Conservation (phyloP, 352 stramenopile species). For the Blastocystis hominis region DNA sequence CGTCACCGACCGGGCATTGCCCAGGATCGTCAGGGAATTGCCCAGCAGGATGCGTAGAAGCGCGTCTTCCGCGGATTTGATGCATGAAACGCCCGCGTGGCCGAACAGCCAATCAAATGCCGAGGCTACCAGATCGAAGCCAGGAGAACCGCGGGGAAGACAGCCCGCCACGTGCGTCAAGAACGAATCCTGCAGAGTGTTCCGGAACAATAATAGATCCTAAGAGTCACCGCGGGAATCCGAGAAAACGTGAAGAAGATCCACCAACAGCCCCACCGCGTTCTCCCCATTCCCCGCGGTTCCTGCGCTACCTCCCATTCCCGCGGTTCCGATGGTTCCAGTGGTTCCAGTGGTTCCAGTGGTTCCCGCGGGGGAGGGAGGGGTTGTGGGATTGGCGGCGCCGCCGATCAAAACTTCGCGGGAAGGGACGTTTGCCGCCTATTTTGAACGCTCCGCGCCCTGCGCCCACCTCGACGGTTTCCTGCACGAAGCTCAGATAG, state of each 20-base stretch:
- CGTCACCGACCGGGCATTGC: slow-evolving; percentile 24
- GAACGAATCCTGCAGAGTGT: background rate
- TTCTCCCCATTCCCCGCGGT: background rate
- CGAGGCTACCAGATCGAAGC: background rate
- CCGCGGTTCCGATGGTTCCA: background rate
- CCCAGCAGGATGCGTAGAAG: background rate
- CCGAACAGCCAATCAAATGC: background rate
- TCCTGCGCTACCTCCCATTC: background rate
- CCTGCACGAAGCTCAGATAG: background rate
- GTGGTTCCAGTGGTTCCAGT: background rate
- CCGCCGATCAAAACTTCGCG: background rate
- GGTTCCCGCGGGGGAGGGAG: background rate
- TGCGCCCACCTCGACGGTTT: background rate
- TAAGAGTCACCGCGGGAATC: background rate
- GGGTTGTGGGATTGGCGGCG: background rate
- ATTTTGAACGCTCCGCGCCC: background rate
- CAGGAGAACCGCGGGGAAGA: background rate
- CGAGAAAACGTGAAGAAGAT: background rate
- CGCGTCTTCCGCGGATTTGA: background rate
- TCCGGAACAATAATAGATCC: background rate
- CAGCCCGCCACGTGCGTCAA: background rate
- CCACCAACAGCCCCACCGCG: background rate
- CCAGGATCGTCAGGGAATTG: background rate
- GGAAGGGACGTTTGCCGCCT: background rate
- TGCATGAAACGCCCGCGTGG: background rate